phyloP scores from a whole-genome alignment of 1,284 basidiomycete species.

The Tilletia caries region DNA sequence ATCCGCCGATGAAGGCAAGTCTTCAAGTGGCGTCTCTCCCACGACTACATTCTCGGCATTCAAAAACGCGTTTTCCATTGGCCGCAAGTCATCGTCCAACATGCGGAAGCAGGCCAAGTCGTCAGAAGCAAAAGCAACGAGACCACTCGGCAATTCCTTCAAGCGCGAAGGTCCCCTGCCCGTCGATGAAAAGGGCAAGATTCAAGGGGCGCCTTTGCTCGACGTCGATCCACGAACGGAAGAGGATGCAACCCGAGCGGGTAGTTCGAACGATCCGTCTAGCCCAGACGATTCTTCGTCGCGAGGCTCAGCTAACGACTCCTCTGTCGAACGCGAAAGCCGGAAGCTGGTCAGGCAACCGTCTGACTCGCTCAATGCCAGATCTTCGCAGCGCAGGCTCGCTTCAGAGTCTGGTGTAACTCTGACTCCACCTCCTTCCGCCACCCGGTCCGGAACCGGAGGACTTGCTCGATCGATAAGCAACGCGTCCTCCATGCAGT shows the following conservation, averaged over 20 bases:
- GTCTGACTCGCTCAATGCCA: no score
- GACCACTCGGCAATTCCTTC: slow-evolving; percentile 37
- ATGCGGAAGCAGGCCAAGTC: slow-evolving; percentile 29
- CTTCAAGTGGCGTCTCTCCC: neutral
- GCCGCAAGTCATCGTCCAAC: slow-evolving; percentile 32
- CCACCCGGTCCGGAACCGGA: no score
- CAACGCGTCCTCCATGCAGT: neutral
- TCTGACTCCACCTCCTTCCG: no score
- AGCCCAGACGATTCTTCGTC: slow-evolving; percentile 18
- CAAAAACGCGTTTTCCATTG: slow-evolving; percentile 31
- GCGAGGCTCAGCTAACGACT: neutral
- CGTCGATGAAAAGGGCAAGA: slow-evolving; percentile 14
- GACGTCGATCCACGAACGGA: slow-evolving; percentile 36
- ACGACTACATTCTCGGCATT: slow-evolving; percentile 21
- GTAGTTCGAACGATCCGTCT: slow-evolving; percentile 29
- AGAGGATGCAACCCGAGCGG: slow-evolving; percentile 22
- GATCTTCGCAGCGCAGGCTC: no score
- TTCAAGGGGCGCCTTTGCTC: slow-evolving; percentile 39
- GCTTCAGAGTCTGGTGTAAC: no score
- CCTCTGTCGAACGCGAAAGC: neutral
- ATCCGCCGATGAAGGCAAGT: neutral
- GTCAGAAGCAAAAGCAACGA: no score
- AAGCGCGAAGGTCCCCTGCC: slow-evolving; percentile 27
- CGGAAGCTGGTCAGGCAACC: no score
- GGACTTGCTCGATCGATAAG: neutral